These are phyloP conservation scores for Fusarium odoratissimum DNA, from an alignment of 2,329 filamentous ascomycete genomes.

Conservation along the genomic window DNA sequence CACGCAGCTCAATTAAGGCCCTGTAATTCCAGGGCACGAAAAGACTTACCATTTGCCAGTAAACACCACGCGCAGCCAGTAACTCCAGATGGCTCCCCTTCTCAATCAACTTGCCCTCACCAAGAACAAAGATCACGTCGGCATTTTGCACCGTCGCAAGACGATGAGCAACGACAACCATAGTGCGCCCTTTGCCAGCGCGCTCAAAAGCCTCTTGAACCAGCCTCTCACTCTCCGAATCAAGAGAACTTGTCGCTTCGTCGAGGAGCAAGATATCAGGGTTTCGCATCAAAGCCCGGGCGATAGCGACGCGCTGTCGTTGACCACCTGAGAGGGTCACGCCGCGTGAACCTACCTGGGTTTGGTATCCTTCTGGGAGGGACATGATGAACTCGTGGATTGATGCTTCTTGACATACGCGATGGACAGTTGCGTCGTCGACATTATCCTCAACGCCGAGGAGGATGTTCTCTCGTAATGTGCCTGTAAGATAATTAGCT, in stretches of 20 bases:
- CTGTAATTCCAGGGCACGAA: rapidly evolving
- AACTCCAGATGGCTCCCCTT: background rate
- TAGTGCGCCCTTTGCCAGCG: constrained; percentile 69
- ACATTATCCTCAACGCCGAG: constrained; percentile 69
- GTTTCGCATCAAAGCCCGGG: constrained; percentile 73
- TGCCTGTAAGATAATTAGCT: constrained; percentile 20
- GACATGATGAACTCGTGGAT: constrained; percentile 77
- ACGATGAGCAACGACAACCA: constrained; percentile 81
- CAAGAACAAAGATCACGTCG: constrained; percentile 77
- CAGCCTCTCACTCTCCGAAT: constrained; percentile 71
- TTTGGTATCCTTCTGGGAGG: constrained; percentile 75
- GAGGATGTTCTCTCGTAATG: constrained; percentile 70
- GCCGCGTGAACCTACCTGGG: constrained; percentile 73
- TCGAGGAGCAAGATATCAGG: constrained; percentile 75
- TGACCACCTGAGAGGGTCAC: constrained; percentile 75
- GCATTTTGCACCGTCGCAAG: constrained; percentile 82
- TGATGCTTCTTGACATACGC: constrained; percentile 69
- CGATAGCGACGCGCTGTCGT: constrained; percentile 76
- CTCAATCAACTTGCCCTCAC: constrained; percentile 8
- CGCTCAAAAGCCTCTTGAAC: constrained; percentile 75
- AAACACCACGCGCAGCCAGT: background rate
- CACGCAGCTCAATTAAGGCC: rapidly evolving
- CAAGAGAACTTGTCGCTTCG: constrained; percentile 77
- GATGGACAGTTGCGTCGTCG: constrained; percentile 62
- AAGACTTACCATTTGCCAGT: constrained; percentile 10